Base-by-base conservation (phyloP, 495 filamentous ascomycete genomes). In the Aspergillus sparsus region DNA sequence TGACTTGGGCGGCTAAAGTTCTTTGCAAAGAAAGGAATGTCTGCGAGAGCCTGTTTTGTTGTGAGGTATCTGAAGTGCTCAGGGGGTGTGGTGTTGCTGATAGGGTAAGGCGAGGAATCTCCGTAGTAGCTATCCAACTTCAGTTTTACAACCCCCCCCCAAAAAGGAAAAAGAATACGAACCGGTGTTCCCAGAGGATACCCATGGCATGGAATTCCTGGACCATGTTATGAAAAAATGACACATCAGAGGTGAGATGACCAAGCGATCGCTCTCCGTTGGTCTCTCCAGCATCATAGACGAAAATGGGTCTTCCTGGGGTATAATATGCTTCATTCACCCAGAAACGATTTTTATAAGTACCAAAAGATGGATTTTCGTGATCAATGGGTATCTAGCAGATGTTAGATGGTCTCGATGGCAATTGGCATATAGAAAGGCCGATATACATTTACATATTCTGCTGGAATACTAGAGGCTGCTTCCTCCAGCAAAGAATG, bases 141-240 rank as follows among this genome's bases (percentile, higher is more conserved):
- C 31, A 68, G 47, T 52, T 16, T 12, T 32, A 39, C 15, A 8
- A 7, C 39, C 11, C 15, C 12, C 3, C 39, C 11, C 15, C 12
- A 6, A 13, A 9, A 10, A 6, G 13, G 11, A 15, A 9, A 15
- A 11, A 18, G 18, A 21, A 18, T 8, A 67, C 73, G 50, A 35
- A 85, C 77, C 83, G 68, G 60, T 86, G 83, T 62, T 86, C 83
- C 83, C 83, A 86, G 2, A 80, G 67, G 36, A 86, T 82, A 1
- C 82, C 83, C 35, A 86, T 72, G 0, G 75, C 83, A 11, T 73
- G 68, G 51, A 83, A 80, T 34, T 81, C 72, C 42, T 75, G 55
- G 18, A 85, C 65, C 41, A 81, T 59, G 34, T 72, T 57, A 12
- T 64, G 67, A 49, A 84, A 78, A 56, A 80, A 78, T 1, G 73